These are phyloP conservation scores for Gossypium ekmanianum DNA, from an alignment of 345 rosid species.

Conservation along the genomic window DNA sequence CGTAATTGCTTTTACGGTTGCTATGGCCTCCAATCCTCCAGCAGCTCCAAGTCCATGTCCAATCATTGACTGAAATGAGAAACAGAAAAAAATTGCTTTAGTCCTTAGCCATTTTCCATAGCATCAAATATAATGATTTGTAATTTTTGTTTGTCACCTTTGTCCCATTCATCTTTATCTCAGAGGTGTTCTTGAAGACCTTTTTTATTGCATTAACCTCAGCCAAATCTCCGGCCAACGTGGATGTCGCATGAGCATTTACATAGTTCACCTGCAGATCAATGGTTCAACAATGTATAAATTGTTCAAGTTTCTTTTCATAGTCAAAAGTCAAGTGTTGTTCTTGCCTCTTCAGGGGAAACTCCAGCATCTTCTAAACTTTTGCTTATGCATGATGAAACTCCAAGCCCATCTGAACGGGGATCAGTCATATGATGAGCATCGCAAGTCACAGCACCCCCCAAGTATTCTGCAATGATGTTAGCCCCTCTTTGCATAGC, in stretches of 20 bases:
- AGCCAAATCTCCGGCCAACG: conserved; percentile 66
- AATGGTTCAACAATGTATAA: background rate
- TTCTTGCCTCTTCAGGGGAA: conserved; percentile 65
- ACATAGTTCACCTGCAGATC: conserved; percentile 52
- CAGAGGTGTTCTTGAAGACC: conserved; percentile 59
- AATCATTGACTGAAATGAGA: conserved; percentile 46
- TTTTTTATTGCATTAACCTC: conserved; percentile 67
- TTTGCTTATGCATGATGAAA: conserved; percentile 55
- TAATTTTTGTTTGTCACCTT: conserved; percentile 36
- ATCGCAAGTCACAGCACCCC: conserved; percentile 61
- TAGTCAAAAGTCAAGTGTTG: background rate
- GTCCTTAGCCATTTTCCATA: no score
- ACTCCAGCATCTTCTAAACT: conserved; percentile 64
- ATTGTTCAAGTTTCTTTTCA: background rate
- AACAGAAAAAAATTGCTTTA: background rate
- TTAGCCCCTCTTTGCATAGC: conserved; percentile 69
- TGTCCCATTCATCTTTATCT: conserved; percentile 67
- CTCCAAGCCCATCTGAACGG: conserved; percentile 55
- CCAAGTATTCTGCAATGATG: conserved; percentile 59
- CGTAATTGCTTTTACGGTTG: conserved; percentile 62
- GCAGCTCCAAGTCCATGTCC: conserved; percentile 73
- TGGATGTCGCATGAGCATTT: conserved; percentile 71
- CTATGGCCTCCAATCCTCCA: conserved; percentile 67
- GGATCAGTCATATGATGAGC: conserved; percentile 78
- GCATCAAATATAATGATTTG: background rate